Percentiles rank a stretch among this genome's conserved stretches.
Conservation (phyloP, 306 rosid genomes). For the Medicago ruthenica region DNA sequence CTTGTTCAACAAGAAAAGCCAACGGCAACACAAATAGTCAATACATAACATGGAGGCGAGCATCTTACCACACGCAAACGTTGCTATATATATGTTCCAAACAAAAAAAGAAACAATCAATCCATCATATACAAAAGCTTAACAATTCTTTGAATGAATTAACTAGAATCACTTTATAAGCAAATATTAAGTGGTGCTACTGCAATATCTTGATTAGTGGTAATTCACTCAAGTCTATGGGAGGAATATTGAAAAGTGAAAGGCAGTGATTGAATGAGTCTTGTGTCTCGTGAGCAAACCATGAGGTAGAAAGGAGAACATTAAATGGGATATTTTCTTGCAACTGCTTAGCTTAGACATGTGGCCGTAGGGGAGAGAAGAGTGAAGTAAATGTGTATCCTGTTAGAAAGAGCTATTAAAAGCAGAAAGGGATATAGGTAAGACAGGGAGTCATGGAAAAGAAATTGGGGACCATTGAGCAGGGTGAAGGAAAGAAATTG, state of each 20-base stretch:
- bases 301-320: not conserved
- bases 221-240: not conserved
- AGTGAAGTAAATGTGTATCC: not conserved
- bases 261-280: not conserved
- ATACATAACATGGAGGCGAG: not conserved
- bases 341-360: not conserved
- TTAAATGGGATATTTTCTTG: not conserved
- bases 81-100: not conserved
- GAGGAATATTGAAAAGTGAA: not conserved
- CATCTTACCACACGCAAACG: not conserved
- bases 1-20: conserved; percentile 25
- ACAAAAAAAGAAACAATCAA: not conserved
- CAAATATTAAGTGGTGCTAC: not conserved
- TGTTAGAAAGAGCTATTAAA: not conserved
- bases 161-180: not conserved
- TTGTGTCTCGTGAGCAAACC: not conserved
- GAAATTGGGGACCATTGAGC: not conserved
- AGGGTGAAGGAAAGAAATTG: not conserved
- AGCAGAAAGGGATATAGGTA: not conserved
- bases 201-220: not conserved
- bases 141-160: not conserved
- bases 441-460: not conserved
- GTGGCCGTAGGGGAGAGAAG: not conserved
- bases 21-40: conserved; percentile 27
- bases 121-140: not conserved